Evolutionary conservation across 129 eudicot genomes (phyloP), one percentile per base, ranked within the genome.

Genomic region (Tanacetum coccineum): DNA sequence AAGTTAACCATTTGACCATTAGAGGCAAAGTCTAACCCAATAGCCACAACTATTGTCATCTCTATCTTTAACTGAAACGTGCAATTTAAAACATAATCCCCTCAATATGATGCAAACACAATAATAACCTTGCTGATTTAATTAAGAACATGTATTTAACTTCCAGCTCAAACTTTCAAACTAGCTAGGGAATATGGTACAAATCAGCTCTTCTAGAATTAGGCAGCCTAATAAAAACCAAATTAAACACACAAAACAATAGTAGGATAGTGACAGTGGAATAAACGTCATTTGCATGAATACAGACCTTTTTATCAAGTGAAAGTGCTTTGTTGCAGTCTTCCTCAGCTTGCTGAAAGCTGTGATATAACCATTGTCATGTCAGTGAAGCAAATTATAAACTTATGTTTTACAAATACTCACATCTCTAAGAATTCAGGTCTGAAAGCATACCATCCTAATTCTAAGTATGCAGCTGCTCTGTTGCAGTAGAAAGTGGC

Each of bases 401-500:
- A 51, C 1, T 49, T 10, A 12, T 3, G 5, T 21, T 13, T 3
- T 13, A 58, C 10, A 30, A 32, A 45, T 56, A 47, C 59, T 49
- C 12, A n/a, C n/a, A 26, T 4, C 1, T 28, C 32, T 55, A 13
- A 58, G 18, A 26, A 26, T 56, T 22, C 13, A 6, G 26, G 39
- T 58, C 44, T 12, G 36, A 22, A 2, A 36, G 9, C 36, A 25
- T 62, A 88, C 98, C 96, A 82, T 80, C 81, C 95, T 75, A 88
- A 74, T 81, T 88, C 96, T 75, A 92, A 84, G 75, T 80, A 85
- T 21, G 98, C 95, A 80, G 96, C 96, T 74, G 98, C 96, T 32
- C 98, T 78, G 65, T 92, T 92, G 77, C 85, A 58, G 73, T 81
- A 83, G 62, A 81, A 85, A 64, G 96, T 85, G 67, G 95, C 84